Conservation (phyloP, 495 filamentous ascomycete species). For the Trichoderma asperelloides region DNA sequence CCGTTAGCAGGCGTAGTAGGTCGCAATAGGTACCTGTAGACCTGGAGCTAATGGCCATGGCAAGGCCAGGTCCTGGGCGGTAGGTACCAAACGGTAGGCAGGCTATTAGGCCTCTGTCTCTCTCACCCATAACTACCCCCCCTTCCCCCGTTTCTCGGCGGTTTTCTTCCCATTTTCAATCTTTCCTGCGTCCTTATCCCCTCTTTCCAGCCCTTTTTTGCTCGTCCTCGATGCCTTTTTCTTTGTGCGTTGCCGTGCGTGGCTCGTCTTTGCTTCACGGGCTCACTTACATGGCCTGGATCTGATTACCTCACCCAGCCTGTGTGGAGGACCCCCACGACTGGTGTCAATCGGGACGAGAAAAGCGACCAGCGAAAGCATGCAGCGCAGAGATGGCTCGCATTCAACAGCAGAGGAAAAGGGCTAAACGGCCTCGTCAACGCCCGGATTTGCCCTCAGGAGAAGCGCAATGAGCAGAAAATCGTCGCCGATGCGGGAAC, state of each 20-base stretch:
- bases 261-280: slow-evolving; percentile 11
- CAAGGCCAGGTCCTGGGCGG: background rate
- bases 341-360: background rate
- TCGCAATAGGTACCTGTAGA: background rate
- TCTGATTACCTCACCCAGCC: slow-evolving; percentile 6
- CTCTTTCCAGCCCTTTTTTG: slow-evolving; percentile 11
- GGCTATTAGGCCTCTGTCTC: slow-evolving; percentile 4
- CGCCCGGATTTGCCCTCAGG: background rate
- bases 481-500: background rate
- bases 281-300: slow-evolving; percentile 9
- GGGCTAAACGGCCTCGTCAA: background rate
- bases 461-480: background rate
- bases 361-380: background rate
- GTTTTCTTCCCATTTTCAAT: slow-evolving; percentile 20
- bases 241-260: slow-evolving; percentile 15
- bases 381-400: background rate
- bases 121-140: slow-evolving; percentile 28
- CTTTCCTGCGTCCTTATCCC: slow-evolving; percentile 11
- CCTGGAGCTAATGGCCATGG: slow-evolving; percentile 7
- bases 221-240: slow-evolving; percentile 7
- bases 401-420: background rate
- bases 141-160: slow-evolving; percentile 24
- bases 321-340: background rate
- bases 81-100: slow-evolving; percentile 2
- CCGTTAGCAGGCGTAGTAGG: background rate